phyloP scores from a whole-genome alignment of 208 protist genomes.

The Acanthamoeba lenticulata region DNA sequence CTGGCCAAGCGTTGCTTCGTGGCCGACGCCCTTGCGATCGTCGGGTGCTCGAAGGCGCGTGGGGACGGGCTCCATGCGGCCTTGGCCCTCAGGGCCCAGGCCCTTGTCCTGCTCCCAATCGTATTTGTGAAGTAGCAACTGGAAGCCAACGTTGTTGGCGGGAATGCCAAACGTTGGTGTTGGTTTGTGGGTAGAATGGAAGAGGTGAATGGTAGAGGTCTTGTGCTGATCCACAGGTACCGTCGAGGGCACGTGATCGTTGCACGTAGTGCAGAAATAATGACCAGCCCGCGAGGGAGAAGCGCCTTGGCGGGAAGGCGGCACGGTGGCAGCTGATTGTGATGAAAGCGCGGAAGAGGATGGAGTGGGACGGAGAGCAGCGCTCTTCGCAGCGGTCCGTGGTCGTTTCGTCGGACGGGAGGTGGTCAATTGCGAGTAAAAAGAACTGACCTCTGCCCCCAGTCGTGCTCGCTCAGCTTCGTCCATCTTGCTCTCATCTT shows the following conservation, averaged over 20 bases:
- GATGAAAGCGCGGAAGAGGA: background rate
- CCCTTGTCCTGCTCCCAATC: slow-evolving; percentile 5
- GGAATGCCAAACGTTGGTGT: background rate
- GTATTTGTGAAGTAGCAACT: slow-evolving; percentile 5
- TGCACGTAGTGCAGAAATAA: background rate
- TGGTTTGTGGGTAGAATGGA: background rate
- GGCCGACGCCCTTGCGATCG: background rate
- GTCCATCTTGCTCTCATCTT: background rate
- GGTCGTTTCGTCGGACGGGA: background rate
- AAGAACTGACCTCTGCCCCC: background rate
- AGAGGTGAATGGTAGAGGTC: background rate
- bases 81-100: background rate
- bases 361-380: background rate
- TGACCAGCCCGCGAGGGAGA: background rate
- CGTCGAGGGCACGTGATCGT: background rate
- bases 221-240: background rate
- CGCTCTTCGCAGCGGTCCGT: background rate
- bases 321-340: background rate
- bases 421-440: background rate
- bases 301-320: background rate
- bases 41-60: background rate
- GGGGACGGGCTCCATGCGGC: background rate
- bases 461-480: background rate
- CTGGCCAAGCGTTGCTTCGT: background rate
- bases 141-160: background rate